Conservation (phyloP, 257 asterid genomes). For the Przewalskia tangutica region DNA sequence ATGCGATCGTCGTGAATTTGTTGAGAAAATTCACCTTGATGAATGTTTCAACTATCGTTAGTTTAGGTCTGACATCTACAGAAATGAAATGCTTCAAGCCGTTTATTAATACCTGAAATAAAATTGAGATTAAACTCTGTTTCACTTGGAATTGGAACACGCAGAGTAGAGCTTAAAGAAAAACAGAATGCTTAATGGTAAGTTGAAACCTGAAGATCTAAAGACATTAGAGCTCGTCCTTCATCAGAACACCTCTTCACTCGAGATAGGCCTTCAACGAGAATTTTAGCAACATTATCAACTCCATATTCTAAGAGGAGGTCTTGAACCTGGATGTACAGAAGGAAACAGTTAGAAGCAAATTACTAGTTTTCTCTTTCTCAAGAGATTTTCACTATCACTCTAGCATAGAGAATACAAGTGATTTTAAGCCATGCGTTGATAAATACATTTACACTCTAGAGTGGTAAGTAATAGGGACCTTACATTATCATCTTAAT, state of each 20-base stretch:
- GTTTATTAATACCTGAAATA: conserved; percentile 72
- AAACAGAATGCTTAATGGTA: not conserved
- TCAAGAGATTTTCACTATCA: not conserved
- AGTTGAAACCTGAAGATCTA: conserved; percentile 85
- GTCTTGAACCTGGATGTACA: conserved; percentile 59
- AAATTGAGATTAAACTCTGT: not conserved
- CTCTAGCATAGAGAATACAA: not conserved
- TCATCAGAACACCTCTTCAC: conserved; percentile 95
- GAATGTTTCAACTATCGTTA: conserved; percentile 80
- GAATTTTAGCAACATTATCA: conserved; percentile 81
- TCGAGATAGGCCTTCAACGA: conserved; percentile 84
- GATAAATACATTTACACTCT: not conserved
- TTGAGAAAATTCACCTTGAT: conserved; percentile 46
- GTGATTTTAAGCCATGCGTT: not conserved
- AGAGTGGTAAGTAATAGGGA: not conserved
- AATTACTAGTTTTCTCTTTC: not conserved
- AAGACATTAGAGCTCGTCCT: conserved; percentile 97
- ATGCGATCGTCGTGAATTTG: not conserved
- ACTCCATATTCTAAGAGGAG: conserved; percentile 86
- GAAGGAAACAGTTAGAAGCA: not conserved
- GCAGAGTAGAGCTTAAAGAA: not conserved
- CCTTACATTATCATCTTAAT: not conserved
- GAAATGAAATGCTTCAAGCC: conserved; percentile 91
- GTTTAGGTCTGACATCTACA: conserved; percentile 67
- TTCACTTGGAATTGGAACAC: not conserved